Base-by-base conservation (phyloP, 495 filamentous ascomycete genomes). In the Physcia stellaris region DNA sequence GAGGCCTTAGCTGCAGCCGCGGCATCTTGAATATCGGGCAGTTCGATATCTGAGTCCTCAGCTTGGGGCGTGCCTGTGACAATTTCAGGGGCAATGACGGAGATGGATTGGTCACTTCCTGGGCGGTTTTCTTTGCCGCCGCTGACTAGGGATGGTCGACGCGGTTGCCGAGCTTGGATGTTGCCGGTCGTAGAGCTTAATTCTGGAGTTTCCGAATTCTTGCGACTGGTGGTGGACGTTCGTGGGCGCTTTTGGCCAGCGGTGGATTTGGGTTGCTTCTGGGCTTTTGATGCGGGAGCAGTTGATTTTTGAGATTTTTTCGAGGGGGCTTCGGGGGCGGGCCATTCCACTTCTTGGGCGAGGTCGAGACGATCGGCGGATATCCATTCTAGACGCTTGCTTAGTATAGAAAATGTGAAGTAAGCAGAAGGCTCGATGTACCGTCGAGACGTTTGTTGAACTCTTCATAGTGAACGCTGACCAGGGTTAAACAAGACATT, bases 361-460 rank as follows among this genome's bases (percentile, higher is more conserved):
- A 96, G 77, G 53, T 96, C 84, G 46, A 98, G 80, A 9, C 88
- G 73, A 28, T 72, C 64, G 24, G 79, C 72, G 1, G 78, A 66
- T 29, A 96, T 73, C 92, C 92, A 96, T 70, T 98, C 88, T 73
- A 24, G 1, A 29, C n/a, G 10, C 24, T 11, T 9, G 0, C n/a
- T 54, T 27, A 51, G 42, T 34, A 16, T 21, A 9, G 11, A 20
- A 1, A 26, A 3, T n/a, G n/a, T n/a, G n/a, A 19, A 24, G 16
- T 9, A 17, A 34, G 9, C 15, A 13, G 22, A 39, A 9, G 29
- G 11, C 9, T 6, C 10, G 16, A 43, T 51, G 45, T 54, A 72
- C 68, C 71, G 59, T 98, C 90, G 13, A 98, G 71, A 64, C 90
- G 90, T 54, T 98, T 98, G 64, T 98, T 98, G 74, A 94, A 98